Evolutionary conservation across 306 rosid genomes (phyloP).

Genomic region (Pyrus bretschneideri): DNA sequence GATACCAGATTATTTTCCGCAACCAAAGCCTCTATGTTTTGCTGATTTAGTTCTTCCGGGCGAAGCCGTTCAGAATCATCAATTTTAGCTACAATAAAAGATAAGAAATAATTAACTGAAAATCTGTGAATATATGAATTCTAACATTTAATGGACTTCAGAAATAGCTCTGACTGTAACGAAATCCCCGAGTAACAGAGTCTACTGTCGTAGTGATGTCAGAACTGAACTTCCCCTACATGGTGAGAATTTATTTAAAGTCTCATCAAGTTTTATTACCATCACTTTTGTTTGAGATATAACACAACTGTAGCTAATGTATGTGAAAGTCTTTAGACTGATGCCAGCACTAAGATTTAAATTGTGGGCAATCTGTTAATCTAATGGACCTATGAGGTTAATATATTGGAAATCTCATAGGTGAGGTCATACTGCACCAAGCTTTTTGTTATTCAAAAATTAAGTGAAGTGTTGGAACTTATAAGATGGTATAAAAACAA

Average conservation of each 20-base stretch:
- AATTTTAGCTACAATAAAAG: constrained; percentile 49
- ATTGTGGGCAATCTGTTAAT: background rate
- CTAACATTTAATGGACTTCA: background rate
- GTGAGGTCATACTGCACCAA: background rate
- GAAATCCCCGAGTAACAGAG: background rate
- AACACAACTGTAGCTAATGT: background rate
- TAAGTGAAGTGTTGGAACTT: background rate
- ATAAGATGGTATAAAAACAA: background rate
- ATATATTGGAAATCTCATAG: background rate
- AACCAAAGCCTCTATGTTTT: constrained; percentile 93
- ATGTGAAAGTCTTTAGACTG: background rate
- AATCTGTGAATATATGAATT: background rate
- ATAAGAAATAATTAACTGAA: background rate
- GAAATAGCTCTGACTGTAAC: background rate
- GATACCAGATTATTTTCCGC: constrained; percentile 92
- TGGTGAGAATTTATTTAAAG: background rate
- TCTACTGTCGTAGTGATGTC: background rate
- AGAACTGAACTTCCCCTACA: background rate
- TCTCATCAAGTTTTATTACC: background rate
- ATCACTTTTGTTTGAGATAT: background rate
- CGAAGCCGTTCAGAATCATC: constrained; percentile 83
- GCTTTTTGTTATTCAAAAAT: background rate
- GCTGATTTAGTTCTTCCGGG: constrained; percentile 96
- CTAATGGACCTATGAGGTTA: background rate
- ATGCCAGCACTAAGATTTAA: background rate